phyloP scores from a whole-genome alignment of 1,284 basidiomycete genomes.

The Uromyces viciae-fabae region DNA sequence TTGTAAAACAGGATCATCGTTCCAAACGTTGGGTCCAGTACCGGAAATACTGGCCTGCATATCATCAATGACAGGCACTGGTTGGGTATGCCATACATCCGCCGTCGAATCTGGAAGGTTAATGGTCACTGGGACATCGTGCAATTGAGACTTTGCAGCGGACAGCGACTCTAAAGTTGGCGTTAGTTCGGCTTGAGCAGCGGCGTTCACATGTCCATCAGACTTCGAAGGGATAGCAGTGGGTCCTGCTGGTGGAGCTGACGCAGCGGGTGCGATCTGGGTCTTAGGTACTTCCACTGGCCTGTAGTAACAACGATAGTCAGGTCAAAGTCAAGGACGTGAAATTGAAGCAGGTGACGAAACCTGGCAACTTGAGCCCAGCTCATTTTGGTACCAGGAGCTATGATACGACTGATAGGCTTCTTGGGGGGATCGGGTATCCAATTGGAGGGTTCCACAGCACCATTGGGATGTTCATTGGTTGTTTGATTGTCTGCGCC shows the following conservation, averaged over 20 bases:
- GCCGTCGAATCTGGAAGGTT: constrained; percentile 30
- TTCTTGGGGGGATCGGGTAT: constrained; percentile 20
- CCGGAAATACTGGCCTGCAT: constrained; percentile 18
- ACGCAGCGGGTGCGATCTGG: background rate
- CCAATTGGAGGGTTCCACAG: background rate
- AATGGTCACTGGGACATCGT: constrained; percentile 16
- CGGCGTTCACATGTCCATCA: background rate
- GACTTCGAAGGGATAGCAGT: background rate
- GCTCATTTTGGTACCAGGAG: constrained; percentile 44
- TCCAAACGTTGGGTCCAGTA: constrained; percentile 44
- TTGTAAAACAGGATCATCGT: constrained; percentile 39
- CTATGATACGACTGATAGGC: constrained; percentile 35
- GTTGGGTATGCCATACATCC: constrained; percentile 42
- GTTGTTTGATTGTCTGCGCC: background rate
- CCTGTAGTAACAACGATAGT: background rate
- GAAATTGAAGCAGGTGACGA: background rate
- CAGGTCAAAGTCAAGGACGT: background rate
- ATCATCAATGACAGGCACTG: constrained; percentile 33
- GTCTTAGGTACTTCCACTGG: constrained; percentile 36
- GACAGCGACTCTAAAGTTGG: background rate
- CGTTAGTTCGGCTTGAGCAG: background rate
- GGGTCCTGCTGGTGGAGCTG: constrained; percentile 4
- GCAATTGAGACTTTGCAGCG: background rate
- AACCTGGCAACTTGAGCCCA: constrained; percentile 45
- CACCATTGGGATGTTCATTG: constrained; percentile 7